A percentile compares a stretch with the other conserved stretches of the same genome.
These are phyloP conservation scores for Collybia sp. DNA, from an alignment of 768 basidiomycete genomes.

Conservation along the genomic window DNA sequence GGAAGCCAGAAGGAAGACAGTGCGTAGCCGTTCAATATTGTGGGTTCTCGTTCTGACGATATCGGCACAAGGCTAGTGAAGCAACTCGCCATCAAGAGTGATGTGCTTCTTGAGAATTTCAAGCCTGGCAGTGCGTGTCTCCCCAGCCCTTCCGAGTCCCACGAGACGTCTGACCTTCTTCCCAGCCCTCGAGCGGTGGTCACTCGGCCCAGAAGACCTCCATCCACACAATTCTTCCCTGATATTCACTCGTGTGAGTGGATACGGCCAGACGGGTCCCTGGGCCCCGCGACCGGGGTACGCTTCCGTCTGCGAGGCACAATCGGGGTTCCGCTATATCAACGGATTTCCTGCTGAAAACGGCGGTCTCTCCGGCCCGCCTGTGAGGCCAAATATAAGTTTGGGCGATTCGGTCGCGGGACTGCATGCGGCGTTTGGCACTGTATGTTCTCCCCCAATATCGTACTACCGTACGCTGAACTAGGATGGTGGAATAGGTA, in stretches of 20 bases:
- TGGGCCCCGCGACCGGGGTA: conserved; percentile 70
- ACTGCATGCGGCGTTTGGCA: conserved; percentile 69
- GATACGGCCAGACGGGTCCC: conserved; percentile 73
- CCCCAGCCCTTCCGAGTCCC: not conserved
- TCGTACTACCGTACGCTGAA: not conserved
- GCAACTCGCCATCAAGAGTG: conserved; percentile 54
- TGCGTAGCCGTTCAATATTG: conserved; percentile 13
- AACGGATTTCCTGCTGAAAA: conserved; percentile 56
- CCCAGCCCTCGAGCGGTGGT: conserved; percentile 68
- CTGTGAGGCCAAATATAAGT: conserved; percentile 68
- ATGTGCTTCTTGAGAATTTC: conserved; percentile 70
- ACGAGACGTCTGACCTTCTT: not conserved
- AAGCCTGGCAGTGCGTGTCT: conserved; percentile 66
- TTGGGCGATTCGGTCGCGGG: conserved; percentile 71
- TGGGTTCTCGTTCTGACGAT: too few species aligned
- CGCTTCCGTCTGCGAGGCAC: conserved; percentile 73
- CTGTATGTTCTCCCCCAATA: conserved; percentile 32
- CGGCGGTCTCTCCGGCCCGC: conserved; percentile 52
- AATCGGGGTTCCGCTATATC: conserved; percentile 70
- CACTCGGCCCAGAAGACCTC: conserved; percentile 50
- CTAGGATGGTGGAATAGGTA: conserved; percentile 29
- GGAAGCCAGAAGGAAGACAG: conserved; percentile 49
- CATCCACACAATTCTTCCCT: conserved; percentile 79
- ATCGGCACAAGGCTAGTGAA: conserved; percentile 45
- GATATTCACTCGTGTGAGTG: conserved; percentile 85